Evolutionary conservation across 1,139 yeast species (phyloP), one percentile per base, ranked within the genome.

Genomic region (Spencermartinsiella ligniputridi): DNA sequence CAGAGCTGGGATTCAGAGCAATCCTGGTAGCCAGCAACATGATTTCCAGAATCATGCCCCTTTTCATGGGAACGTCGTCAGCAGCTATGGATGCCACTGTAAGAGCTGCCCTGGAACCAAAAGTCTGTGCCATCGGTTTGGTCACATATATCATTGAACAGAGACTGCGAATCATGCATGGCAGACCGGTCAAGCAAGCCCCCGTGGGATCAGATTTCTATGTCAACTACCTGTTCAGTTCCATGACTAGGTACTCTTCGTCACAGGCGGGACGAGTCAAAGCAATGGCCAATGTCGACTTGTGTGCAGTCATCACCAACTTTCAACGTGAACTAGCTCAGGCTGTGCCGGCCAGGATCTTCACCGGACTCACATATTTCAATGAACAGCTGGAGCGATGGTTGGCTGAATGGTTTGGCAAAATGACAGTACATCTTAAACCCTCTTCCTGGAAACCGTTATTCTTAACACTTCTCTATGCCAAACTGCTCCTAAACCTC

Each of bases 391-490:
- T 55, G 19, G 58, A 55, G 37, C 52, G 50, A 40, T 55, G 60
- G 60, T 47, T 55, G 11, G 44, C 52, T 2, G 55, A 55, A 40
- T 55, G 60, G 60, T 52, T 52, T 50, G 57, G 57, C 15, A 51
- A 51, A 29, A 41, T 55, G 22, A 50, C 56, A 1, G 53, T 52
- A 11, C 54, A 49, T 37, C 43, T 55, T 37, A 47, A 46, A 18
- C 58, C 57, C 13, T 53, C 57, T 11, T 46, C 52, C 2, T 55
- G 57, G 56, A 53, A 54, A 43, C 60, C 60, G 1, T 49, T 55
- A 22, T 37, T 55, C 20, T 46, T 55, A 9, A 55, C 60, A 6
- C 54, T 55, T 37, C 60, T 53, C 37, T 55, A 55, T 43, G 58
- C 60, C 20, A 55, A 54, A 37, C 44, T 55, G 33, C 55, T 55